These are phyloP conservation scores for Oryza nivara DNA, from an alignment of 176 grass and related monocot genomes.

Conservation along the genomic window DNA sequence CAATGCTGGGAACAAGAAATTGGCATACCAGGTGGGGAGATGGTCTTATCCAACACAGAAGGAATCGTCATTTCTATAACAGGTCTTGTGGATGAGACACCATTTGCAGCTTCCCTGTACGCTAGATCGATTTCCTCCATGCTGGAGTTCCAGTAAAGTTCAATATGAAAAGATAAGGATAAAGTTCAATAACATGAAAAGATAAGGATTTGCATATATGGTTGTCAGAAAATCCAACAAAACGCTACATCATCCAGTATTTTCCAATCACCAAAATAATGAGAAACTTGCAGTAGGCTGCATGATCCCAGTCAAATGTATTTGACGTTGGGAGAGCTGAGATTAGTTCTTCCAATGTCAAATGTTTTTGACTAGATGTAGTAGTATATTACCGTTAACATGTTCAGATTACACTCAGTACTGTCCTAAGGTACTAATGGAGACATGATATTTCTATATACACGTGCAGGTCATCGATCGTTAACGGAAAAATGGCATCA, in stretches of 20 bases:
- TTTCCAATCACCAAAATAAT: slow-evolving; percentile 21
- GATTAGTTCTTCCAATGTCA: too few species aligned
- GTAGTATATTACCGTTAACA: slow-evolving; percentile 2
- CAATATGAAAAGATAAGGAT: slow-evolving; percentile 1
- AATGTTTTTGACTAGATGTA: too few species aligned
- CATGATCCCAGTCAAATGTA: background rate
- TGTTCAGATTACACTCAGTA: background rate
- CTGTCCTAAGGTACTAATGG: slow-evolving; percentile 15
- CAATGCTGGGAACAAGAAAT: slow-evolving; percentile 12
- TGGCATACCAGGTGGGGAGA: slow-evolving; percentile 80
- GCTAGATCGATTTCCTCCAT: slow-evolving; percentile 93
- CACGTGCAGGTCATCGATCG: background rate
- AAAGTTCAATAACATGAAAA: slow-evolving; percentile 4
- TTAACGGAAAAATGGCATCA: background rate
- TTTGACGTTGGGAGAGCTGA: too few species aligned
- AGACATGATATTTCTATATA: slow-evolving; percentile 25
- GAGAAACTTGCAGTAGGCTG: background rate
- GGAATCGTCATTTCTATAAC: slow-evolving; percentile 98
- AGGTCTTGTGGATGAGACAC: slow-evolving; percentile 88
- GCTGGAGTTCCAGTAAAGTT: slow-evolving; percentile 48
- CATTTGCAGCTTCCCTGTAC: slow-evolving; percentile 75
- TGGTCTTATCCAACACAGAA: slow-evolving; percentile 93
- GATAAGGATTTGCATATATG: background rate
- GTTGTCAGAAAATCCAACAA: slow-evolving; percentile 14
- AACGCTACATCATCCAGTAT: background rate